A percentile compares a stretch with the other conserved stretches of the same genome.
Conservation (phyloP, 768 basidiomycete species). For the Termitomyces sp. region DNA sequence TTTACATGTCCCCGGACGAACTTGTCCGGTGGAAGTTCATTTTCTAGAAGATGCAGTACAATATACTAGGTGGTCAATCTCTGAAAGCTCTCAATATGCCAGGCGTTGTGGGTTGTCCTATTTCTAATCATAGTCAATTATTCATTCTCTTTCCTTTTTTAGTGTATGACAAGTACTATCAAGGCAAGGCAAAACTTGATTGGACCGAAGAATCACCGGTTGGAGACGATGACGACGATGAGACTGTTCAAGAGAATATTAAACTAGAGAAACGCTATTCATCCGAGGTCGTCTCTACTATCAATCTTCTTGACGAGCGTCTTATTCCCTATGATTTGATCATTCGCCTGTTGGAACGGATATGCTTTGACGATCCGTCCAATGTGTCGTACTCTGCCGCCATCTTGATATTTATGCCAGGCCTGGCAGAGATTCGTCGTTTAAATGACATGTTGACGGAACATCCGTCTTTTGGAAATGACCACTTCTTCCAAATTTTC, state of each 20-base stretch:
- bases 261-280: conserved; percentile 83
- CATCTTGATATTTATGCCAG: conserved; percentile 90
- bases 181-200: conserved; percentile 57
- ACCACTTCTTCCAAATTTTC: conserved; percentile 64
- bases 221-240: conserved; percentile 67
- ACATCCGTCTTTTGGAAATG: conserved; percentile 66
- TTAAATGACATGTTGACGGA: conserved; percentile 77
- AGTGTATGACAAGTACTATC: conserved; percentile 64
- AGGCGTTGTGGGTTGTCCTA: conserved; percentile 46
- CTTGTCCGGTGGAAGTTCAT: conserved; percentile 83
- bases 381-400: conserved; percentile 66
- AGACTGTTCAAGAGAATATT: conserved; percentile 33
- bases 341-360: conserved; percentile 69
- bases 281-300: conserved; percentile 61
- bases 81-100: conserved; percentile 79
- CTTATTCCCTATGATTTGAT: conserved; percentile 91
- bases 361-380: conserved; percentile 65
- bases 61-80: conserved; percentile 70
- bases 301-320: conserved; percentile 85
- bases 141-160: conserved; percentile 4
- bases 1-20: conserved; percentile 87
- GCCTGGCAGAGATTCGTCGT: conserved; percentile 88
- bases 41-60: conserved; percentile 93
- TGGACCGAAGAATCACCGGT: conserved; percentile 72
- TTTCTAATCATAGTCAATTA: not conserved